Evolutionary conservation across 768 basidiomycete species (phyloP).

Genomic region (Pholiota conissans): DNA sequence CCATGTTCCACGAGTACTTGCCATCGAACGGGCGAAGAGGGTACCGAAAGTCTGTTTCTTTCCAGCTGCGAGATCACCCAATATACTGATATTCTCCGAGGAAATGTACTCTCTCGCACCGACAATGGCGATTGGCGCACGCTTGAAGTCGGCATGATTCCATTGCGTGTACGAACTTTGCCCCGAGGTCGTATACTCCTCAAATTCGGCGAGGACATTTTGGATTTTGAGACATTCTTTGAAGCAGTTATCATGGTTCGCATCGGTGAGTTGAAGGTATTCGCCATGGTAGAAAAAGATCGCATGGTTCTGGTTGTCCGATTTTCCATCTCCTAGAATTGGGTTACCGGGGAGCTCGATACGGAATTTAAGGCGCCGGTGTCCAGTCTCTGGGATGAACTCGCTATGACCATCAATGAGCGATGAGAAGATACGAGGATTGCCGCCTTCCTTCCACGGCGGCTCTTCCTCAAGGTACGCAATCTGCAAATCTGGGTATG

Average conservation of each 20-base stretch:
- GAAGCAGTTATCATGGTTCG: constrained; percentile 99
- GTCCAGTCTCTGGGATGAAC: constrained; percentile 85
- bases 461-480: constrained; percentile 98
- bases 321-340: constrained; percentile 98
- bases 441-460: constrained; percentile 90
- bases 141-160: constrained; percentile 85
- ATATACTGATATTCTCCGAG: constrained; percentile 98
- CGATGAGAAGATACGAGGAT: constrained; percentile 92
- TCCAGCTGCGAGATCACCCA: constrained; percentile 97
- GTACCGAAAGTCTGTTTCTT: constrained; percentile 99
- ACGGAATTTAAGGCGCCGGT: constrained; percentile 93
- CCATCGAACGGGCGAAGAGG: constrained; percentile 88
- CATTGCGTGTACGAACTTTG: constrained; percentile 93
- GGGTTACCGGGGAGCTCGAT: constrained; percentile 99
- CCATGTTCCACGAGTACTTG: constrained; percentile 97
- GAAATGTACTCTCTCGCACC: constrained; percentile 99
- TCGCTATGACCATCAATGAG: constrained; percentile 98
- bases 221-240: constrained; percentile 99
- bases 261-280: constrained; percentile 98
- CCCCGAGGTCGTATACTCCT: constrained; percentile 82
- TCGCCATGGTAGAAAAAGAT: constrained; percentile 99
- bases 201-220: constrained; percentile 97
- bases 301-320: constrained; percentile 99
- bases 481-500: constrained; percentile 98
- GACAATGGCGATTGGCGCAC: constrained; percentile 92